These are phyloP conservation scores for Beauveria scarabaeidicola DNA, from an alignment of 2,329 filamentous ascomycete species.

Conservation along the genomic window DNA sequence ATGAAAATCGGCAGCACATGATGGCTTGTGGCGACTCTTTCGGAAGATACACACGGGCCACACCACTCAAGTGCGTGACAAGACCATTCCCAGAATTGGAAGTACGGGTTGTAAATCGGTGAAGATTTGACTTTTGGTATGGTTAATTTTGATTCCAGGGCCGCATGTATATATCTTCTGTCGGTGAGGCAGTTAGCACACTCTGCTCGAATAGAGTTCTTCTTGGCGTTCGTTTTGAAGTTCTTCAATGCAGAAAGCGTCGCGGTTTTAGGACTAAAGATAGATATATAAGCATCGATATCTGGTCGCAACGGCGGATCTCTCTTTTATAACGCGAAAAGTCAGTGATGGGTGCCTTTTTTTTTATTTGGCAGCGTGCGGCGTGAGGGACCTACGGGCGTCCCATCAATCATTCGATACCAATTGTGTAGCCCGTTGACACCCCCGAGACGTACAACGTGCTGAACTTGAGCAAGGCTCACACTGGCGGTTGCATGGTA, in stretches of 20 bases:
- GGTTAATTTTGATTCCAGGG: conserved; percentile 29
- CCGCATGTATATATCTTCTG: conserved; percentile 43
- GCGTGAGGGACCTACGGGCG: conserved; percentile 21
- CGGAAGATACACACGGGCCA: conserved; percentile 47
- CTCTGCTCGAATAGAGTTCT: conserved; percentile 49
- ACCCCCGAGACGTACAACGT: conserved; percentile 33
- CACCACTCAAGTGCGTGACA: conserved; percentile 57
- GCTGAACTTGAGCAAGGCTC: conserved; percentile 39
- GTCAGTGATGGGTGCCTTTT: not conserved
- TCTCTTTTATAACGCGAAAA: conserved; percentile 21
- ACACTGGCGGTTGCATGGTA: conserved; percentile 45
- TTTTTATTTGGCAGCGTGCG: not conserved
- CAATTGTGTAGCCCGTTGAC: conserved; percentile 40
- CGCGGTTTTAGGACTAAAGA: conserved; percentile 54
- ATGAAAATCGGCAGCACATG: conserved; percentile 65
- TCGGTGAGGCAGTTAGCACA: conserved; percentile 48
- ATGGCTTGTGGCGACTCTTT: conserved; percentile 48
- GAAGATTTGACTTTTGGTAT: conserved; percentile 39
- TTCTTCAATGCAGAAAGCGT: conserved; percentile 55
- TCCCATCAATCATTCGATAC: conserved; percentile 34
- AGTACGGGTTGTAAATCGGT: conserved; percentile 52
- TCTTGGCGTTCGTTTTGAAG: conserved; percentile 55
- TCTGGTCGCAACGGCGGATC: conserved; percentile 47
- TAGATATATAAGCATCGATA: conserved; percentile 55
- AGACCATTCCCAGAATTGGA: conserved; percentile 59